Evolutionary conservation across 768 basidiomycete species (phyloP).

Genomic region (Boletus subcaerulescens): DNA sequence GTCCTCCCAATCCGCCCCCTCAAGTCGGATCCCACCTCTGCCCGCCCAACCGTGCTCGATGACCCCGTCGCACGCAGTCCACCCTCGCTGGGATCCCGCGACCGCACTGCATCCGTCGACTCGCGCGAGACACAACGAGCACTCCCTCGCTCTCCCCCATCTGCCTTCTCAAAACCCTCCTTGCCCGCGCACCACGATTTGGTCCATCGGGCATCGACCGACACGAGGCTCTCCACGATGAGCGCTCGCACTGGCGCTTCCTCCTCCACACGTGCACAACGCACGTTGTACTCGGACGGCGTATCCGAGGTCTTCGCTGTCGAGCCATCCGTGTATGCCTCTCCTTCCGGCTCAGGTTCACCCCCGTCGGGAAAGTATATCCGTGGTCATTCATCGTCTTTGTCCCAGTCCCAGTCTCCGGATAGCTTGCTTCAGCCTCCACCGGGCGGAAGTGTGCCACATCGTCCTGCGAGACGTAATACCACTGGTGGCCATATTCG

Average conservation of each 20-base stretch:
- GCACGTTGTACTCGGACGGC: slow-evolving; percentile 15
- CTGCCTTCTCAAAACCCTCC: slow-evolving; percentile 17
- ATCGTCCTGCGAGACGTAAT: slow-evolving; percentile 57
- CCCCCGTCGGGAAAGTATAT: slow-evolving; percentile 22
- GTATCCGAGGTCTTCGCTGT: slow-evolving; percentile 22
- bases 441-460: slow-evolving; percentile 13
- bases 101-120: slow-evolving; percentile 30
- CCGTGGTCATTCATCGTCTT: slow-evolving; percentile 19
- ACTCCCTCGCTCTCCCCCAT: slow-evolving; percentile 18
- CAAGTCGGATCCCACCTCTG: background rate
- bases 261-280: slow-evolving; percentile 19
- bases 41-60: slow-evolving; percentile 33
- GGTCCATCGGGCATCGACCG: slow-evolving; percentile 49
- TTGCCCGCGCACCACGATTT: slow-evolving; percentile 24
- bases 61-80: slow-evolving; percentile 13
- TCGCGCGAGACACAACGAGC: slow-evolving; percentile 23
- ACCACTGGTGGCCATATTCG: slow-evolving; percentile 59
- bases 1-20: background rate
- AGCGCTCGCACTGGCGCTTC: slow-evolving; percentile 22
- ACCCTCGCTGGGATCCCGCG: slow-evolving; percentile 15
- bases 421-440: slow-evolving; percentile 58
- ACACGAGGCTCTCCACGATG: slow-evolving; percentile 41
- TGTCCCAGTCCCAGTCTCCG: slow-evolving; percentile 28
- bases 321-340: slow-evolving; percentile 15
- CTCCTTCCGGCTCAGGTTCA: slow-evolving; percentile 12